Base-by-base conservation (phyloP, 306 rosid genomes). In the Prunus mume region DNA sequence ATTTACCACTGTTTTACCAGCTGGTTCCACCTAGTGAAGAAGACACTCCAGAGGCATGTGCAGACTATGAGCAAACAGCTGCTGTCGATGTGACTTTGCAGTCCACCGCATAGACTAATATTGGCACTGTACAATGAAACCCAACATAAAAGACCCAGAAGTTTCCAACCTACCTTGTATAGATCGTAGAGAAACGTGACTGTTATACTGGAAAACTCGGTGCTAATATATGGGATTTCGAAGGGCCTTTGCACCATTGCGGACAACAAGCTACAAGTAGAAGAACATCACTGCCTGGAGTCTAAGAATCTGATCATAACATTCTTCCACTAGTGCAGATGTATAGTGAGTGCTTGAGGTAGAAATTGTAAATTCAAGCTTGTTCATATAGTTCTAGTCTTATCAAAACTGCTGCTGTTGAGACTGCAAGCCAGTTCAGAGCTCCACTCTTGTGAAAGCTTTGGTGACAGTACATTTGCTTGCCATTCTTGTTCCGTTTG, bases 21-120 rank as follows among this genome's bases (percentile, higher is more conserved):
- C 81, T 95, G 76, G 98, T 95, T 88, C 97, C 98, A 41, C 98
- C 98, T 25, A 92, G 98, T 63, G 98, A 95, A 85, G 98, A 95
- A 89, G 97, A 95, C 84, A 90, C 97, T 60, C 98, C 97, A 10
- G 98, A 95, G 82, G 98, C 97, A 49, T 86, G 83, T 79, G 81
- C 91, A 28, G 90, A 95, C 74, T 89, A 85, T 30, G 95, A 84
- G 64, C 54, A 86, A 77, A 80, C 91, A 70, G 43, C 88, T 34
- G 62, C 96, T 7, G 97, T 86, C 68, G 87, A 84, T 79, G 86
- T 92, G 68, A 87, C 90, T 43, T 80, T 89, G 65, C 98, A 89
- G 73, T 92, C 97, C 9, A 97, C 97, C 6, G 98, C 98, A 45
- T 92, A 89, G 89, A 76, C 46, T 38, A 51, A 70, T 78, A 49